phyloP scores from a whole-genome alignment of 495 filamentous ascomycete genomes.

The Penicillium arizonense region DNA sequence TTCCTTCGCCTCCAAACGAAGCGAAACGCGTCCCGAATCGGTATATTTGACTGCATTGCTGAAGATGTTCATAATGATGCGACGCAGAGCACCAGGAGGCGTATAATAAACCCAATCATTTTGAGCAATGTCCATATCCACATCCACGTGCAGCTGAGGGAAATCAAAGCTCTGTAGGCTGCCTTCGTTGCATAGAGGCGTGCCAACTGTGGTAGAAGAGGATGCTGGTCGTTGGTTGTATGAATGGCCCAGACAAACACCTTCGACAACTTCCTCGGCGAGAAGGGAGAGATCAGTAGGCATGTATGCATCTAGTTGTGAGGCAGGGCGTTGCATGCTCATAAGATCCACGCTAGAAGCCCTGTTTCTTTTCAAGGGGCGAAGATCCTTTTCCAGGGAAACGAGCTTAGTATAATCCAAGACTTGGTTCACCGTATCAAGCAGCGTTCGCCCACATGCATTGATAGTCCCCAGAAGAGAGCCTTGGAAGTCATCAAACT shows the following conservation, averaged over 20 bases:
- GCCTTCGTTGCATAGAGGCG: background rate
- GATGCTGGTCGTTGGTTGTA: constrained; percentile 28
- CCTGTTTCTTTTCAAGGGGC: constrained; percentile 27
- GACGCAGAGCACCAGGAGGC: constrained; percentile 67
- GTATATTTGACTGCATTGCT: constrained; percentile 82
- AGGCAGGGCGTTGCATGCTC: constrained; percentile 22
- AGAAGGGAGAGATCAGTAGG: constrained; percentile 33
- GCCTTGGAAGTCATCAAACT: constrained; percentile 47
- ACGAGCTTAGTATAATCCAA: constrained; percentile 70
- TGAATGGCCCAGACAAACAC: constrained; percentile 47
- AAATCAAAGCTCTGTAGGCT: background rate
- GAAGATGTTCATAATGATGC: constrained; percentile 76
- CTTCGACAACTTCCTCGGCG: constrained; percentile 48
- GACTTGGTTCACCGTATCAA: constrained; percentile 76
- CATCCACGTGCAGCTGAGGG: constrained; percentile 37
- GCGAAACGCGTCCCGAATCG: constrained; percentile 57
- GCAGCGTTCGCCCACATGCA: constrained; percentile 67
- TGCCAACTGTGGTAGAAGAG: constrained; percentile 12
- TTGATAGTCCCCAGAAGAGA: constrained; percentile 70
- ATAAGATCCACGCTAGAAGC: constrained; percentile 17
- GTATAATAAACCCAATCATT: constrained; percentile 59
- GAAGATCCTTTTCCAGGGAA: constrained; percentile 40
- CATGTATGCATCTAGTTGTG: constrained; percentile 39
- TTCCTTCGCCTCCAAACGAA: constrained; percentile 51
- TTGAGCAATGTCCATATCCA: constrained; percentile 62